These are phyloP conservation scores for Asterochloris erici DNA, from an alignment of 139 green algal species.

Conservation along the genomic window DNA sequence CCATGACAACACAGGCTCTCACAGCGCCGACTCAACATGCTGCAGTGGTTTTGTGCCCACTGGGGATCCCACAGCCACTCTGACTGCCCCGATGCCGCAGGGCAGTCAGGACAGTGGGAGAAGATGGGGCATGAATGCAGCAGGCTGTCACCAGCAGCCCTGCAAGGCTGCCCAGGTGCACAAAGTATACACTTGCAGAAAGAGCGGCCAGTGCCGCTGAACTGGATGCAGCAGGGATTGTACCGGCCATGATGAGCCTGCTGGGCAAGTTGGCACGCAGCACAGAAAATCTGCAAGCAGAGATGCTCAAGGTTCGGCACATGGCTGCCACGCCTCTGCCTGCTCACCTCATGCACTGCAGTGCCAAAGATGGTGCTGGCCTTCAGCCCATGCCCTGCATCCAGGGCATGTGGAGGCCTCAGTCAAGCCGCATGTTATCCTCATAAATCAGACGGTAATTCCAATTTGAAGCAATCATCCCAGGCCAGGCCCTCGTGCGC, in stretches of 20 bases:
- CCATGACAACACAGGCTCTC: neutral
- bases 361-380: neutral
- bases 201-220: too few relatives aligned
- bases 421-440: slow-evolving; percentile 13
- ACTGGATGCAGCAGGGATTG: neutral
- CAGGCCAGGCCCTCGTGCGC: neutral
- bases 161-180: neutral
- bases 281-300: slow-evolving; percentile 6
- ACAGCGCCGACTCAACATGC: slow-evolving; percentile 9
- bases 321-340: neutral
- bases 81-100: neutral
- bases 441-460: slow-evolving; percentile 41
- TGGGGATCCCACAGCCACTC: slow-evolving; percentile 3
- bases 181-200: neutral
- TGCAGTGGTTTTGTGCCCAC: neutral
- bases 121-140: neutral
- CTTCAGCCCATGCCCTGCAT: neutral
- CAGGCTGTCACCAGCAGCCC: neutral
- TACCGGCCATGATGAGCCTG: neutral
- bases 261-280: slow-evolving; percentile 1
- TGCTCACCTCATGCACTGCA: slow-evolving; percentile 28
- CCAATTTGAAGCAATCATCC: slow-evolving; percentile 22
- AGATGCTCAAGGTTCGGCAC: neutral
- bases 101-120: neutral
- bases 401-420: slow-evolving; percentile 9